Evolutionary conservation across 768 basidiomycete species (phyloP), one percentile per base, ranked within the genome.

Genomic region (Leccinum truebloodii): DNA sequence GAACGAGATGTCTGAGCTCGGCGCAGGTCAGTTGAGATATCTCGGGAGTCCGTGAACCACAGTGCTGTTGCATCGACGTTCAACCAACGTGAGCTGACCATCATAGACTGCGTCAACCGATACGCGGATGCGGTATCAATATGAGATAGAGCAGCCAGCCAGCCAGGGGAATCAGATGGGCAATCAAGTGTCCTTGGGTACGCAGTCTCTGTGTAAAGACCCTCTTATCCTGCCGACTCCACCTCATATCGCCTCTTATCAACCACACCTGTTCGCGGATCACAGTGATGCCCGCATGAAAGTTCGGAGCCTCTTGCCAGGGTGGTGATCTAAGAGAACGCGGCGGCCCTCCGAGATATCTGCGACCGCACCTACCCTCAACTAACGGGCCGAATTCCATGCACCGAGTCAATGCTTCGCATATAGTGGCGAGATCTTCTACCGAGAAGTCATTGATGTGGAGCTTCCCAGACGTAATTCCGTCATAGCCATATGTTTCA

Each of bases 201-300:
- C 32, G 54, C 34, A 24, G 32, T 24, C 32, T 34, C 2, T 24
- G 48, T 48, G 10, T 28, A 7, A 35, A 34, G n/a, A 22, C n/a
- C 37, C 37, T 61, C 14, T 60, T 59, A 60, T 67, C 53, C 35
- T 18, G 46, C 5, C 44, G 4, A 54, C 50, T 59, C 57, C 44
- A 57, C 57, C 32, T 14, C 30, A 16, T 24, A 54, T 22, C 52
- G n/a, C 35, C 35, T 37, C 6, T 37, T 37, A 16, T 20, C 30
- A 16, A 26, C 48, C 48, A 26, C 24, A 26, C n/a, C 48, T 22
- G 8, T 37, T 26, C 16, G 28, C 30, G 39, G 20, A 41, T 53
- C 30, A 28, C 20, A 30, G 22, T 30, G 44, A 46, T 46, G 7
- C 20, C 44, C 5, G 24, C 26, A 49, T 26, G 22, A 50, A 50